Conservation (phyloP, 192 early-diverging fungal species). For the Globomyces pollinis-pini region DNA sequence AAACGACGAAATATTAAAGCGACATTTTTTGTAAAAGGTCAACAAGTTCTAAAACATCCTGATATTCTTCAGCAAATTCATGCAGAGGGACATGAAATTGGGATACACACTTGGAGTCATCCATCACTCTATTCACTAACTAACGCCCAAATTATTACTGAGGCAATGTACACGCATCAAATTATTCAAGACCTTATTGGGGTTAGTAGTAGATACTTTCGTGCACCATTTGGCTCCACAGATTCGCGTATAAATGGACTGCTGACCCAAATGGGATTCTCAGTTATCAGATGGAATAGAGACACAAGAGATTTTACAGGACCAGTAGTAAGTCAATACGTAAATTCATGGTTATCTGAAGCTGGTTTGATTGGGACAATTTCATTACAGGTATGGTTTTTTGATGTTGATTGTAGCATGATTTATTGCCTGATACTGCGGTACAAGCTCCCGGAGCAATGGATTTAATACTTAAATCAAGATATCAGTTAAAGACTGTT, state of each 20-base stretch:
- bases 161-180: constrained; percentile 42
- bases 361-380: not conserved
- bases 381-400: too few species aligned
- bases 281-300: not conserved
- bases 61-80: constrained; percentile 40
- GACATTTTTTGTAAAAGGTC: constrained; percentile 63
- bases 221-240: not conserved
- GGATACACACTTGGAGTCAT: constrained; percentile 60
- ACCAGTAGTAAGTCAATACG: too few species aligned
- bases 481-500: not conserved
- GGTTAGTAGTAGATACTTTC: not conserved
- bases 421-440: not conserved
- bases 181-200: constrained; percentile 42
- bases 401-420: too few species aligned
- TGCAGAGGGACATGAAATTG: constrained; percentile 53
- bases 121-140: constrained; percentile 41
- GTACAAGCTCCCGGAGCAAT: not conserved
- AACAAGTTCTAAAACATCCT: constrained; percentile 34
- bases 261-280: not conserved
- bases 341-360: too few species aligned
- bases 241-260: not conserved
- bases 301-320: not conserved
- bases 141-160: constrained; percentile 56
- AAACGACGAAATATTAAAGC: constrained; percentile 47
- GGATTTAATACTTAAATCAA: not conserved